Conservation (phyloP, 257 asterid genomes). For the Solanum rostratum region DNA sequence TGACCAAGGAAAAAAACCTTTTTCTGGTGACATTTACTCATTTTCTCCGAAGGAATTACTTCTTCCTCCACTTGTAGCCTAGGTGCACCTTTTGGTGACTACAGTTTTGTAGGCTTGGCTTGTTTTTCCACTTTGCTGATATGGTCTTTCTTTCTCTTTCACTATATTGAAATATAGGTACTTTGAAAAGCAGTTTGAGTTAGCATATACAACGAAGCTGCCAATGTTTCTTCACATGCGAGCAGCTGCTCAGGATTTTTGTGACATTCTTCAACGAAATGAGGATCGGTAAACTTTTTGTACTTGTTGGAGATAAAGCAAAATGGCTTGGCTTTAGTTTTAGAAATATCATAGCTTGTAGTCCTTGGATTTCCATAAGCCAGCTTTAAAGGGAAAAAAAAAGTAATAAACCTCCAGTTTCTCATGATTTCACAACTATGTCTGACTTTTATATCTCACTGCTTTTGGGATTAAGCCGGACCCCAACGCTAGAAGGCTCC, state of each 20-base stretch:
- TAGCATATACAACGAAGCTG: conserved; percentile 71
- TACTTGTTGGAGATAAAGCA: background rate
- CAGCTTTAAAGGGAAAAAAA: background rate
- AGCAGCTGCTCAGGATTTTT: conserved; percentile 90
- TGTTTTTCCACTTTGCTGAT: conserved; percentile 5
- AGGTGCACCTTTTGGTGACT: background rate
- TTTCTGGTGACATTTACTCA: background rate
- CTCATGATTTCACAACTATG: background rate
- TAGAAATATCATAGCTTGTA: background rate
- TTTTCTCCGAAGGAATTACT: background rate
- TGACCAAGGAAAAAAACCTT: background rate
- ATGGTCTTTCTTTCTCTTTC: conserved; percentile 1
- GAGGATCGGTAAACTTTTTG: conserved; percentile 40
- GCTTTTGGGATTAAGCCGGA: background rate
- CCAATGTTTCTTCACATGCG: conserved; percentile 99
- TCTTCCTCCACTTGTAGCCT: background rate
- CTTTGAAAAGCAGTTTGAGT: conserved; percentile 90
- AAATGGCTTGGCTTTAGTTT: background rate
- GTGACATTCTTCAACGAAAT: conserved; percentile 56
- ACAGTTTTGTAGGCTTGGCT: background rate
- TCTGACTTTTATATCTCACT: background rate
- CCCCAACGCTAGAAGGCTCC: background rate
- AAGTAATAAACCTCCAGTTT: background rate
- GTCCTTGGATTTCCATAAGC: background rate
- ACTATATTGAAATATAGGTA: conserved; percentile 35